Evolutionary conservation across 1,139 yeast genomes (phyloP).

Genomic region (Diutina mesorugosa): DNA sequence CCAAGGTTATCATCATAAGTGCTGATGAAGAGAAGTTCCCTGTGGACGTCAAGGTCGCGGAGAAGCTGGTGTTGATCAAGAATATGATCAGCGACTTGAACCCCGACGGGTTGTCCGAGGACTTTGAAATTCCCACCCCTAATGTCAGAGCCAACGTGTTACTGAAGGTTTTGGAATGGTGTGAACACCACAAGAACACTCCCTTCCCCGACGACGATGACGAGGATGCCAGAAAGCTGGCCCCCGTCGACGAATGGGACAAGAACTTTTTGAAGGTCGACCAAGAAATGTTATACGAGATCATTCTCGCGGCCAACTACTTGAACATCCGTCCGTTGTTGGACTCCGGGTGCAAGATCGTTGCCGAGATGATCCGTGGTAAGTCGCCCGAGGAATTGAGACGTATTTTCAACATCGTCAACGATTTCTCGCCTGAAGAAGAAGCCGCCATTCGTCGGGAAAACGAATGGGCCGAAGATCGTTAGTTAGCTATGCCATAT

Average conservation of each 20-base stretch:
- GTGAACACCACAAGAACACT: constrained; percentile 89
- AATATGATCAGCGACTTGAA: constrained; percentile 79
- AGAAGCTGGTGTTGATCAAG: constrained; percentile 76
- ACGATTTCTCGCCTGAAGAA: constrained; percentile 96
- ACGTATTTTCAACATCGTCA: constrained; percentile 87
- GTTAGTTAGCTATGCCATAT: constrained; percentile 20
- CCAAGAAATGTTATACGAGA: constrained; percentile 96
- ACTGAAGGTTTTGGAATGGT: constrained; percentile 91
- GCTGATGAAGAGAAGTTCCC: constrained; percentile 65
- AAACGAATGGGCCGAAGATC: constrained; percentile 99
- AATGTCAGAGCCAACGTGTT: constrained; percentile 80
- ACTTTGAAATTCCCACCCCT: constrained; percentile 83
- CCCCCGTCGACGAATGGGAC: constrained; percentile 94
- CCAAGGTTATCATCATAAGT: constrained; percentile 49
- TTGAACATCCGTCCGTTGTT: constrained; percentile 85
- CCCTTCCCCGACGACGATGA: constrained; percentile 71
- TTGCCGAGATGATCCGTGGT: constrained; percentile 96
- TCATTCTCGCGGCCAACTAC: constrained; percentile 91
- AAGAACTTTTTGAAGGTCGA: constrained; percentile 90
- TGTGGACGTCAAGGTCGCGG: constrained; percentile 78
- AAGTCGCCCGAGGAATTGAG: constrained; percentile 95
- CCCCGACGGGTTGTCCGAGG: constrained; percentile 38
- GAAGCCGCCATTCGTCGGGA: constrained; percentile 96
- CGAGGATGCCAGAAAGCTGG: constrained; percentile 52
- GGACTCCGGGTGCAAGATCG: constrained; percentile 94